Base-by-base conservation (phyloP, 352 stramenopile genomes). In the Aphanomyces stellatus region DNA sequence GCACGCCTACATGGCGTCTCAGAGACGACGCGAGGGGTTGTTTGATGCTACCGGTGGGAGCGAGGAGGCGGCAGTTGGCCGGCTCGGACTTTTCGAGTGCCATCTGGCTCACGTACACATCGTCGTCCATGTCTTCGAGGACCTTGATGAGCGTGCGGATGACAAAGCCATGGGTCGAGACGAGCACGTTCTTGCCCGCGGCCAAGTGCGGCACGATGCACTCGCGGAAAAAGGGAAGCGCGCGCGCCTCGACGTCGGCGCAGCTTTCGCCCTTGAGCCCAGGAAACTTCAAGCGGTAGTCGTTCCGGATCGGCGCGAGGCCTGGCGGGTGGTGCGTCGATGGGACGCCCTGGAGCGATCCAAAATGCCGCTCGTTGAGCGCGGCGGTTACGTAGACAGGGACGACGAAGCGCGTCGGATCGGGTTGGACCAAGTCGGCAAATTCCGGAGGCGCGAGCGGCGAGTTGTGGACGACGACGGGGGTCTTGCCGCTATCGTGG, bases 141-240 rank as follows among this genome's bases (percentile, higher is more conserved):
- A 90, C 71, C 71, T 93, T 93, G 67, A 93, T 88, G 72, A 93
- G 76, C 69, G 85, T 93, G 22, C 85, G 82, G 65, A 93, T 90
- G 49, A 91, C 85, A 68, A 93, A 93, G 22, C 85, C 85, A 53
- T 93, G 85, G 13, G 81, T 88, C 24, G 85, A 93, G 11, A 93
- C 72, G 15, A 93, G 72, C 25, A 93, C 85, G 53, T 91, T 93
- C 49, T 81, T 78, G 33, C 85, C 85, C 27, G 76, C 79, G 27
- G 76, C 74, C 57, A 93, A 65, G 62, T 93, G 85, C 34, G 85
- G 85, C 51, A 88, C 41, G 51, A 93, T 87, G 57, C 88, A 91
- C 53, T 77, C 76, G 37, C 86, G 69, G 73, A 93, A 91, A 49
- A 90, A 93, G 30, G 85, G 82, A 51, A 91, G 75, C 25, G 79